Evolutionary conservation across 257 asterid genomes (phyloP).

Genomic region (Lycium barbarum): DNA sequence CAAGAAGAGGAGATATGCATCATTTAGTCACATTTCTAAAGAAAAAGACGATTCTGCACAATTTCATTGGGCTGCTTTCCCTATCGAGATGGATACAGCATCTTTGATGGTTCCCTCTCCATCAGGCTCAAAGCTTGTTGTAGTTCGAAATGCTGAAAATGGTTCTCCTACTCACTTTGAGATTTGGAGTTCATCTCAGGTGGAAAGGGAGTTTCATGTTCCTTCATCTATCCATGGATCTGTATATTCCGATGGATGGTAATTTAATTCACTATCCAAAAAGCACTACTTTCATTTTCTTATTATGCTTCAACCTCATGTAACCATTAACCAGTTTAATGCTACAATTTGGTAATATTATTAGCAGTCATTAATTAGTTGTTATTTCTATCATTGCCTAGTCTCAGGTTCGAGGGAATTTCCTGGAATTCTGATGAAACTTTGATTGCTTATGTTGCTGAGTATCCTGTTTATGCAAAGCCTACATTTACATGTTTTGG

Average conservation of each 20-base stretch:
- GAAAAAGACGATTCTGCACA: conserved; percentile 48
- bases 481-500: conserved; percentile 69
- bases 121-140: conserved; percentile 82
- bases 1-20: conserved; percentile 66
- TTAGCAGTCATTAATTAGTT: conserved; percentile 31
- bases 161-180: conserved; percentile 83
- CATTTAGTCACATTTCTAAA: conserved; percentile 65
- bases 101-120: conserved; percentile 82
- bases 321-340: neutral
- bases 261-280: conserved; percentile 33
- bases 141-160: conserved; percentile 71
- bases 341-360: neutral
- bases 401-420: conserved; percentile 90
- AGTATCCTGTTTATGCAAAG: conserved; percentile 71
- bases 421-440: conserved; percentile 94
- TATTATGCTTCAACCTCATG: neutral
- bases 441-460: conserved; percentile 86
- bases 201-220: conserved; percentile 72
- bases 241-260: conserved; percentile 91
- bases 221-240: conserved; percentile 78
- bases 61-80: conserved; percentile 86
- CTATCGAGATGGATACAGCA: conserved; percentile 72
- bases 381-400: neutral
- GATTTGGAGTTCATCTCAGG: conserved; percentile 77
- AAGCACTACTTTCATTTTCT: neutral